These are phyloP conservation scores for Trichophyton schoenleinii DNA, from an alignment of 2,329 filamentous ascomycete genomes.

Conservation along the genomic window DNA sequence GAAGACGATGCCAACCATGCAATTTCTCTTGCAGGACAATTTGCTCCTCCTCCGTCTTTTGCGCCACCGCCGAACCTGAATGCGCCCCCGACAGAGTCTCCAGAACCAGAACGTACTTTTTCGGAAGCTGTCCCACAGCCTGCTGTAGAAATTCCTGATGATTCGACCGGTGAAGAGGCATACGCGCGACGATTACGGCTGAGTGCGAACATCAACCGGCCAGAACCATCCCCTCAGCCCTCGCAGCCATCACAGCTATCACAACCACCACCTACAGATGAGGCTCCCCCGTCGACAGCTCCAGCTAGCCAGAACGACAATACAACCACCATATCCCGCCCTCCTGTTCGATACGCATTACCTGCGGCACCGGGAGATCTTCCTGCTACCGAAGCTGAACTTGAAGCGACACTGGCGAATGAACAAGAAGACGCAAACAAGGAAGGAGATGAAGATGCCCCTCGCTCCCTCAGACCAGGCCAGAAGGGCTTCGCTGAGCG, in stretches of 20 bases:
- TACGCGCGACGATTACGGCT: slow-evolving; percentile 52
- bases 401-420: slow-evolving; percentile 36
- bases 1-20: not conserved
- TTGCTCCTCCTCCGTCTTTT: slow-evolving; percentile 40
- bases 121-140: slow-evolving; percentile 23
- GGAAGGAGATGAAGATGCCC: slow-evolving; percentile 25
- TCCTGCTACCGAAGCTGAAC: slow-evolving; percentile 41
- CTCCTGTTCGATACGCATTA: slow-evolving; percentile 60
- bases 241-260: not conserved
- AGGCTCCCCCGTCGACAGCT: slow-evolving; percentile 17
- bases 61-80: slow-evolving; percentile 39
- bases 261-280: slow-evolving; percentile 12
- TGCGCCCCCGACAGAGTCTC: slow-evolving; percentile 22
- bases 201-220: slow-evolving; percentile 30
- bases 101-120: slow-evolving; percentile 8
- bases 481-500: slow-evolving; percentile 76
- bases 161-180: slow-evolving; percentile 56
- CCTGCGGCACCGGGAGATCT: slow-evolving; percentile 41
- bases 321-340: slow-evolving; percentile 58
- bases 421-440: slow-evolving; percentile 24
- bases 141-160: slow-evolving; percentile 39
- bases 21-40: slow-evolving; percentile 28
- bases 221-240: slow-evolving; percentile 10
- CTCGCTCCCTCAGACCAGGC: slow-evolving; percentile 57
- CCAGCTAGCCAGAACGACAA: slow-evolving; percentile 23